Evolutionary conservation across 495 filamentous ascomycete species (phyloP), one percentile per base, ranked within the genome.

Genomic region (Thermochaetoides thermophila): DNA sequence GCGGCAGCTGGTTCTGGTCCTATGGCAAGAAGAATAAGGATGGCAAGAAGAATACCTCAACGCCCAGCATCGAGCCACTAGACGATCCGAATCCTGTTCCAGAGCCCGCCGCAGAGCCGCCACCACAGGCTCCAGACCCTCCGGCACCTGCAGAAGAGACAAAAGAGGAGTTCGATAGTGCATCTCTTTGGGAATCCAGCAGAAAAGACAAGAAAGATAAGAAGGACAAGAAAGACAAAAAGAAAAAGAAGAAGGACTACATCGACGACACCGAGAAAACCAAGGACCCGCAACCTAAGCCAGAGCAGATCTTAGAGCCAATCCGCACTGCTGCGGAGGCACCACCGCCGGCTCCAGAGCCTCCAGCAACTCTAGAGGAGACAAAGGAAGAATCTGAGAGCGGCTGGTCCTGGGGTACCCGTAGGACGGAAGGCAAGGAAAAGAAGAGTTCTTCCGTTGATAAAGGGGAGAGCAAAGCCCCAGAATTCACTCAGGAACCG

Each of bases 201-300:
- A n/a, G n/a, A n/a, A n/a, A n/a, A n/a, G n/a, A n/a, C n/a, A 32
- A 37, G 16, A 30, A 31, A n/a, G 15, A 31, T 9, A 37, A 50
- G 1, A 39, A 54, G 3, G 37, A 51, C 12, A 52, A 49, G 18
- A 57, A 55, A 21, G 35, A 46, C 13, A 56, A 50, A 36, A 59
- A 48, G 31, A 53, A 60, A 35, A 59, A 56, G 44, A 34, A 26
- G 12, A 46, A 46, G 24, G 32, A 29, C 8, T n/a, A n/a, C n/a
- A n/a, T n/a, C n/a, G n/a, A n/a, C 11, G 21, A 6, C 6, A 6
- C 21, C 4, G 39, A 42, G 31, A 33, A 30, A 16, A 9, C 7
- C 1, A 31, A 18, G 14, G 39, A 42, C 19, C 42, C 39, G 9
- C 32, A 43, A n/a, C 40, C 40, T 12, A 31, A 27, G 14, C 41